Conservation (phyloP, 2,329 filamentous ascomycete genomes). For the Graphiopsis chlorocephala region DNA sequence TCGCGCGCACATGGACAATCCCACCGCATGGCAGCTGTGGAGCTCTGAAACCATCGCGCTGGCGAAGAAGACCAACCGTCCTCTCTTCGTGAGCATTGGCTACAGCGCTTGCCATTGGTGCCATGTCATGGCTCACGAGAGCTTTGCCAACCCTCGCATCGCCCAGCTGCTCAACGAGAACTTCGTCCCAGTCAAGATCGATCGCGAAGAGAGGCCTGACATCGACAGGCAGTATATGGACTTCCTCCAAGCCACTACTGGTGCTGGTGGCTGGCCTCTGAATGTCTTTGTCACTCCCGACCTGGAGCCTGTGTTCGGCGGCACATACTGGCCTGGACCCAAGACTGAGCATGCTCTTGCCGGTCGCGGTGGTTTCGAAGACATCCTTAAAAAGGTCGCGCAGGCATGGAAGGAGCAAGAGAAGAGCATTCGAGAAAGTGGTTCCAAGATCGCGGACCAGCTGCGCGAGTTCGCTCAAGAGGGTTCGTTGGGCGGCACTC, state of each 20-base stretch:
- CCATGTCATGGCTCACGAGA: constrained; percentile 90
- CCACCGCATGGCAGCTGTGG: constrained; percentile 89
- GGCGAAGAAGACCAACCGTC: constrained; percentile 76
- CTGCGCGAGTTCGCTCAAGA: constrained; percentile 85
- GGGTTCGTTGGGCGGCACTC: constrained; percentile 59
- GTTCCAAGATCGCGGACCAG: constrained; percentile 76
- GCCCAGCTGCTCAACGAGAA: constrained; percentile 77
- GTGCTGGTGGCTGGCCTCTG: constrained; percentile 86
- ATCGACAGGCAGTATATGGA: constrained; percentile 98
- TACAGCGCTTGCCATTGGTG: constrained; percentile 92
- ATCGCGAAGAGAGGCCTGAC: constrained; percentile 90
- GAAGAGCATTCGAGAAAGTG: constrained; percentile 75
- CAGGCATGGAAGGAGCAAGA: constrained; percentile 80
- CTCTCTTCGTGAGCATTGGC: constrained; percentile 91
- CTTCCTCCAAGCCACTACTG: constrained; percentile 90
- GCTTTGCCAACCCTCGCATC: constrained; percentile 79
- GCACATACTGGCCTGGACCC: constrained; percentile 91
- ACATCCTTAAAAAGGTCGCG: constrained; percentile 74
- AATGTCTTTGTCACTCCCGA: constrained; percentile 96
- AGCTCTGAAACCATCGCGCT: constrained; percentile 71
- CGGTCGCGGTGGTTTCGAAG: constrained; percentile 72
- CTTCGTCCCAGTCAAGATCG: constrained; percentile 89
- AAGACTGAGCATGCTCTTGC: constrained; percentile 52
- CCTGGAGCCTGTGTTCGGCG: constrained; percentile 89
- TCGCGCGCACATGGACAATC: constrained; percentile 72